Base-by-base conservation (phyloP, 768 basidiomycete genomes). In the Mycena latifolia region DNA sequence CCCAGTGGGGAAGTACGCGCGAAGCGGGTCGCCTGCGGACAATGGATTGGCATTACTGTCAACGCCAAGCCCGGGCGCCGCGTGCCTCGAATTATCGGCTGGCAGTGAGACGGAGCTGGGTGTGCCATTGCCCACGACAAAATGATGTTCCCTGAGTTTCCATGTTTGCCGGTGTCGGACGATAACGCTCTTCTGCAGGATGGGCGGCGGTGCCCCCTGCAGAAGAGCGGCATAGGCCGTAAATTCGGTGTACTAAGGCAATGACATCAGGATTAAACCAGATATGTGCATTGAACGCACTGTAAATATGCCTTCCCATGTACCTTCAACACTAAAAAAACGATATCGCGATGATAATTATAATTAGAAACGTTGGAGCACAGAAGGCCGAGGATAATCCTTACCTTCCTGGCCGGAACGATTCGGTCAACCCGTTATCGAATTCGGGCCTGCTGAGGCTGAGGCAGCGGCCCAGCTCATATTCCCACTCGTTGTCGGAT, bases 81-180 rank as follows among this genome's bases (percentile, higher is more conserved):
- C 4, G 8, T 46, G 27, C 24, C 24, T 41, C 24, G 54, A 15
- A 22, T 43, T 25, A 17, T 24, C 17, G 5, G 27, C 53, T 78
- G 77, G 67, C 79, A 28, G 76, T 6, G 75, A 76, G 35, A 65
- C 71, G 12, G 72, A 71, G 20, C 68, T 35, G 31, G 20, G 29
- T 33, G 37, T 64, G 52, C 79, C 78, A 18, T 66, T 51, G 69
- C 75, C 66, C 6, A 82, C 48, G 17, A 43, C n/a, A 22, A 92
- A 79, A 71, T 93, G 88, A 71, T 94, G 88, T 76, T 95, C 93
- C 37, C 88, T 87, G 46, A 98, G 78, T 72, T 89, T 91, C 95
- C 95, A 97, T 0, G 94, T 94, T 74, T 98, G 96, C 20, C 87
- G 89, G 76, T 98, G 95, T 70, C 91, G 87, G 1, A 92, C 94